Evolutionary conservation across 208 protist species (phyloP), one percentile per base, ranked within the genome.

Genomic region (Leptomonas pyrrhocoris): DNA sequence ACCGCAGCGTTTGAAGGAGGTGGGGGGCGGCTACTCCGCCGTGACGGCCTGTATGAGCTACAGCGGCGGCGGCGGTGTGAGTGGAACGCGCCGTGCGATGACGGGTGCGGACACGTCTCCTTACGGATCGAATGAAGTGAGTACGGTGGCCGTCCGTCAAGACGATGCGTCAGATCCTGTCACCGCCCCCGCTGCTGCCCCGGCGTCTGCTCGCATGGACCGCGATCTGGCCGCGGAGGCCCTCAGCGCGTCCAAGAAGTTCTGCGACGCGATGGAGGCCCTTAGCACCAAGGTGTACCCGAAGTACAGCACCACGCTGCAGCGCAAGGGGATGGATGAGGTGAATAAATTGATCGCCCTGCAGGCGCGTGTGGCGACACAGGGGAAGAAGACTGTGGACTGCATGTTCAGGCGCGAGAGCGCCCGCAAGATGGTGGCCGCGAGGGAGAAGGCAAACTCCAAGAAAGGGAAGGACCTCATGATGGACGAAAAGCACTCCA

Each of bases 391-490:
- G 45, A 74, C 76, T 12, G 13, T 13, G 30, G 50, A 46, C 11
- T 6, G 15, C 54, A 72, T 57, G 61, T 38, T 1, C n/a, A 60
- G 42, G 31, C 61, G 46, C 46, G 38, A n/a, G 0, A 36, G 19
- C 2, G 55, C 77, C 1, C 27, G 42, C 9, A 34, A 48, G 18
- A 18, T 30, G 2, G 56, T 73, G 1, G 55, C 60, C 23, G 30
- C 28, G 21, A 6, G 61, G 2, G 72, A 77, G 30, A 56, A 19
- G 11, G 48, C 50, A 0, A 69, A n/a, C 0, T 16, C 46, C 27
- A 70, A 69, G 27, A 79, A 79, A 30, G 58, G 69, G 21, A 80
- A 51, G 55, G 64, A 78, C 36, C 28, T 80, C 19, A 55, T 54
- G 28, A 5, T 3, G 11, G 60, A 65, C 51, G 51, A 34, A 45